Base-by-base conservation (phyloP, 495 filamentous ascomycete species). In the Neurospora cerealis region DNA sequence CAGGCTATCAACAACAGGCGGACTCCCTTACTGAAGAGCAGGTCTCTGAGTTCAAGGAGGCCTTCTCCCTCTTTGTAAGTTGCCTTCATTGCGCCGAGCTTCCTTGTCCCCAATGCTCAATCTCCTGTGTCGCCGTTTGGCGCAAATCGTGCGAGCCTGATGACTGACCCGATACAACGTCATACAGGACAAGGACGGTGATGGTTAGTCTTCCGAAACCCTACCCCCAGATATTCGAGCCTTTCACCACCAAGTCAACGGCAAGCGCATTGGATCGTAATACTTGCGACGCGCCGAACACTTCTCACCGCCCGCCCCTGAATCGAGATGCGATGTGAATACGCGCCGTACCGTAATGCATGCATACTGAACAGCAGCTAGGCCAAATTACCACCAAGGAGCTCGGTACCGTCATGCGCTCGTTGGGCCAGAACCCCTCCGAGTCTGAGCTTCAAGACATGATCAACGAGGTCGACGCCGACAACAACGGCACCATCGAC, bases 341-440 rank as follows among this genome's bases (percentile, higher is more conserved):
- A 32, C 24, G 54, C 28, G 54, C 28, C 66, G 32, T 69, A 36
- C 34, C 13, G 8, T 46, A 17, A n/a, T 74, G 66, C 41, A 54
- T 32, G n/a, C 24, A 69, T 75, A 71, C 79, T 81, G 75, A 80
- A 74, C 17, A 38, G 46, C 42, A 21, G 73, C 73, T 76, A 99
- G 96, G 96, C 82, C 95, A 98, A 88, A 99, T 99, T 87, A 98
- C 96, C 77, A 98, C 95, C 82, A 98, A 98, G 88, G 96, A 99
- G 85, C 88, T 99, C 77, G 96, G 96, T 81, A 98, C 96, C 69
- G 96, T 99, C 78, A 99, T 99, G 96, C 91, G 96, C 85, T 98
- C 95, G n/a, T 90, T 99, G 74, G 96, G 96, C 85, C 96, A 99
- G 86, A 99, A 98, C 87, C 96, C 96, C 74, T 97, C 94, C 80